Conservation (phyloP, 2,329 filamentous ascomycete genomes). For the Berkeleyomyces rouxiae region DNA sequence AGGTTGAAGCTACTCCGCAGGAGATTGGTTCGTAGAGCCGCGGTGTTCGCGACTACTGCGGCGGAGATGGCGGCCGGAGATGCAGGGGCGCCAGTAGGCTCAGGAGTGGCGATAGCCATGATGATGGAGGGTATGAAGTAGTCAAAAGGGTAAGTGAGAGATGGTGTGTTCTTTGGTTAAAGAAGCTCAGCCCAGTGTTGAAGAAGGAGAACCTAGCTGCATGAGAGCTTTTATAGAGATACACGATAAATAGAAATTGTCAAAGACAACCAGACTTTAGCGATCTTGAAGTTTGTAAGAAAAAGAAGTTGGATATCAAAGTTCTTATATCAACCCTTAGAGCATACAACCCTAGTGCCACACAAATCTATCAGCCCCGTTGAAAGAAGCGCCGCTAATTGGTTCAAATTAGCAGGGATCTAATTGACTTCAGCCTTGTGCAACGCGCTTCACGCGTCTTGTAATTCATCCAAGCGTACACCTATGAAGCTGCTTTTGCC, state of each 20-base stretch:
- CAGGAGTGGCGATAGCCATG: neutral
- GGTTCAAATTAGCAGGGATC: neutral
- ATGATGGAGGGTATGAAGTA: neutral
- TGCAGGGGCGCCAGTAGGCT: neutral
- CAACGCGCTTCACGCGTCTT: conserved; percentile 5
- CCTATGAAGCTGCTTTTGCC: neutral
- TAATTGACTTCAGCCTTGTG: conserved; percentile 2
- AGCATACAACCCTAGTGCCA: neutral
- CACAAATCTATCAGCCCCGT: neutral
- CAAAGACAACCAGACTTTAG: neutral
- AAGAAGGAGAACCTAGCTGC: no score
- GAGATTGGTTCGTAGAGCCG: neutral
- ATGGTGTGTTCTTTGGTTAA: no score
- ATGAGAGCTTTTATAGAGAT: no score
- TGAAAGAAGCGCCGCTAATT: neutral
- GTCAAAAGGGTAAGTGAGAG: neutral
- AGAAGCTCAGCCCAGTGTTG: no score
- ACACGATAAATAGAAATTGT: no score
- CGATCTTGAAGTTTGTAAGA: neutral
- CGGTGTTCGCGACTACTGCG: conserved; percentile 5
- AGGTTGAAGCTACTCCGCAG: conserved; percentile 1
- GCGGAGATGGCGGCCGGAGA: neutral
- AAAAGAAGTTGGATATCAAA: neutral
- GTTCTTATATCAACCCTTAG: neutral
- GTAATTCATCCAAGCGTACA: neutral